phyloP scores from a whole-genome alignment of 2,329 filamentous ascomycete genomes.

The Neopestalotiopsis sp. region DNA sequence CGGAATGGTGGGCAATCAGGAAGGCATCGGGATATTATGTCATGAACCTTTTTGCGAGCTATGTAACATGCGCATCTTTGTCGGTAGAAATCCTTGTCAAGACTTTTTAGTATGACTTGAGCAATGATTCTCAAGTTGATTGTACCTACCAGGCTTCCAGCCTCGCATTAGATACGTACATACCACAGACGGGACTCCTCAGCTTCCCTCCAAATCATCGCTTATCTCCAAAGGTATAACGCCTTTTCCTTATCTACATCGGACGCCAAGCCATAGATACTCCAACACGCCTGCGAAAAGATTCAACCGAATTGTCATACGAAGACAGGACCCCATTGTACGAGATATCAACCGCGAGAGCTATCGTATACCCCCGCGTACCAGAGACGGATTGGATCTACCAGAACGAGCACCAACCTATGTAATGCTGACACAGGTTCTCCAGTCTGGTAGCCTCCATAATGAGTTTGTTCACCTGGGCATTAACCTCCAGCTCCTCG shows the following conservation, averaged over 20 bases:
- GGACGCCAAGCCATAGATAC: slow-evolving; percentile 10
- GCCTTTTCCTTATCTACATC: slow-evolving; percentile 2
- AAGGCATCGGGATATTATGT: not conserved
- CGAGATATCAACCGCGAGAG: not conserved
- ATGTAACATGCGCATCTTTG: not conserved
- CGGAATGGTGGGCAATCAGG: not conserved
- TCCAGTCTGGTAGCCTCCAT: slow-evolving; percentile 95
- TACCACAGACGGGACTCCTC: not conserved
- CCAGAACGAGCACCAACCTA: slow-evolving; percentile 99
- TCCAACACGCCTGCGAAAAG: slow-evolving; percentile 8
- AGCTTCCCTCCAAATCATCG: not conserved
- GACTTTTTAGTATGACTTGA: not conserved
- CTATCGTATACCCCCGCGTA: not conserved
- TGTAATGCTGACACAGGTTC: slow-evolving; percentile 98
- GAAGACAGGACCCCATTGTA: not conserved
- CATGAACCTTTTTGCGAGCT: not conserved
- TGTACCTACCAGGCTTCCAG: not conserved
- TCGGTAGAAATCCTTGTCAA: not conserved
- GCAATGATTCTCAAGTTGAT: not conserved
- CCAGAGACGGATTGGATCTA: slow-evolving; percentile 45
- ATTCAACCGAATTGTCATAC: not conserved
- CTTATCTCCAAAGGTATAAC: not conserved
- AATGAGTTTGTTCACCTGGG: slow-evolving; percentile 93
- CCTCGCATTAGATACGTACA: not conserved
- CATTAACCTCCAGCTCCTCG: slow-evolving; percentile 83